phyloP scores from a whole-genome alignment of 805 yeast species.

The baker's yeast (Saccharomyces cerevisiae) region DNA sequence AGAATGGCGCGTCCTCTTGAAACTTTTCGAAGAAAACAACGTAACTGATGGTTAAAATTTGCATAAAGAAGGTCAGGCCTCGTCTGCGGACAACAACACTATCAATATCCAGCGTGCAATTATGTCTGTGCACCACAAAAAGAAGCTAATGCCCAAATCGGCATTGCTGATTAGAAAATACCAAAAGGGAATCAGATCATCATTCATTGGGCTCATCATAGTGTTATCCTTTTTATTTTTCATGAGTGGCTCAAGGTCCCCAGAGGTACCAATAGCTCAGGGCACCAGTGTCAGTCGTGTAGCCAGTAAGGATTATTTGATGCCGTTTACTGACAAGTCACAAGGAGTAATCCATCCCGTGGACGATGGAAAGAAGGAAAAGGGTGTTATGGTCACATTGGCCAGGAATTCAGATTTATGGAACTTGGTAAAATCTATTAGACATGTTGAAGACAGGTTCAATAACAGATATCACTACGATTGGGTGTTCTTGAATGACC shows the following conservation, averaged over 20 bases:
- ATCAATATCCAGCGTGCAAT: not conserved
- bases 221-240: slow-evolving; percentile 15
- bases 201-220: slow-evolving; percentile 18
- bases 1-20: not conserved
- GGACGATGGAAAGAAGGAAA: slow-evolving; percentile 35
- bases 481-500: slow-evolving; percentile 74
- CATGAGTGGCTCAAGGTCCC: not conserved
- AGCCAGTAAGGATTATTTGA: slow-evolving; percentile 7
- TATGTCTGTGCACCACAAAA: slow-evolving; percentile 15
- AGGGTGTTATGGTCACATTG: slow-evolving; percentile 61
- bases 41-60: not conserved
- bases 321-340: slow-evolving; percentile 26
- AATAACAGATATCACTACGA: slow-evolving; percentile 57
- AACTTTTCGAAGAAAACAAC: not conserved
- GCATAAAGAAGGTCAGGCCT: not conserved
- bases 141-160: slow-evolving; percentile 28
- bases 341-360: slow-evolving; percentile 26
- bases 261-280: not conserved
- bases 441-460: slow-evolving; percentile 58
- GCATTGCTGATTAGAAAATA: slow-evolving; percentile 25
- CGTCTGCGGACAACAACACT: not conserved
- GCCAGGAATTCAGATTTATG: slow-evolving; percentile 62
- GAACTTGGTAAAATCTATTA: slow-evolving; percentile 48
- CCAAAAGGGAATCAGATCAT: slow-evolving; percentile 20
- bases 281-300: not conserved